Conservation (phyloP, 768 basidiomycete genomes). For the Lactarius vividus region DNA sequence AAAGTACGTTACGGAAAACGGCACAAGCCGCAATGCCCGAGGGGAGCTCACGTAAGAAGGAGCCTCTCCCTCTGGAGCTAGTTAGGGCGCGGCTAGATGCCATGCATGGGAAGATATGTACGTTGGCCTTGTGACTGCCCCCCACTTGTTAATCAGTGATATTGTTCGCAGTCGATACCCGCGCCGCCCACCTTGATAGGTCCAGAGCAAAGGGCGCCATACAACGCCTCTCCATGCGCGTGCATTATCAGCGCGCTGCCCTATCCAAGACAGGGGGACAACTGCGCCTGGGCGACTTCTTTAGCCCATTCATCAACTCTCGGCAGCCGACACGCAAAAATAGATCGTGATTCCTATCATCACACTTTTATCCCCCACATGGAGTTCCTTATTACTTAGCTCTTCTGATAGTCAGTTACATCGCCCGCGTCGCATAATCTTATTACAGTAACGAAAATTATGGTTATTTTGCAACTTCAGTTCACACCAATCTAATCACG, state of each 20-base stretch:
- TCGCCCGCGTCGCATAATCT: not conserved
- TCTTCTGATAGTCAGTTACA: constrained; percentile 20
- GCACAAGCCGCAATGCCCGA: constrained; percentile 1
- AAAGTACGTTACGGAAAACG: constrained; percentile 30
- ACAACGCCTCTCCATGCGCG: constrained; percentile 59
- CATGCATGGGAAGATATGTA: constrained; percentile 62
- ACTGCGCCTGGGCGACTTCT: constrained; percentile 15
- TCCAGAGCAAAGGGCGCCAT: constrained; percentile 69
- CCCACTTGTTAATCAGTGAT: not conserved
- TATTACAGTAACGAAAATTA: not conserved
- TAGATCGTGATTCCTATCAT: constrained; percentile 1
- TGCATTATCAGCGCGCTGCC: constrained; percentile 57
- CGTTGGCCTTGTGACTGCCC: constrained; percentile 29
- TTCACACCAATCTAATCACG: not conserved
- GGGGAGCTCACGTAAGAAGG: constrained; percentile 34
- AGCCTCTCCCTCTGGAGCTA: constrained; percentile 47
- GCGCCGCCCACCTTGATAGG: constrained; percentile 72
- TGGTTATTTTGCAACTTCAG: not conserved
- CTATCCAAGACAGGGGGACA: constrained; percentile 31
- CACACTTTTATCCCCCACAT: not conserved
- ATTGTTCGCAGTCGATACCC: constrained; percentile 55
- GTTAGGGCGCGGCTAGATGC: constrained; percentile 48
- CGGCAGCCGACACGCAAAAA: constrained; percentile 16
- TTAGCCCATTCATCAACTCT: constrained; percentile 12
- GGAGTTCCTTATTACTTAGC: constrained; percentile 22